Conservation (phyloP, 805 yeast genomes). For the Teunomyces gatunensis region DNA sequence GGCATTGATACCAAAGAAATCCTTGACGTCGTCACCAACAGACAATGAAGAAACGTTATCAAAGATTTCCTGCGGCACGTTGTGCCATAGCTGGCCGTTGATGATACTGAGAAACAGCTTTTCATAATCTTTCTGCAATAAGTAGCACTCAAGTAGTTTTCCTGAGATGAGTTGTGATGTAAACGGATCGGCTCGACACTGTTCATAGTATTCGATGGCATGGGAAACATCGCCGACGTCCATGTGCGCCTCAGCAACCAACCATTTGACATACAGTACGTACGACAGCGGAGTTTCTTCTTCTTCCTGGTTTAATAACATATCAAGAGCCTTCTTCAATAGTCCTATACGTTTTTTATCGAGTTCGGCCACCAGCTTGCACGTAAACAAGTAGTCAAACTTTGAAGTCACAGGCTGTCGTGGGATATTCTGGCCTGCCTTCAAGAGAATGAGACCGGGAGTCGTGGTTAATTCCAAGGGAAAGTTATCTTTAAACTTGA, state of each 20-base stretch:
- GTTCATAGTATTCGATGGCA: slow-evolving; percentile 21
- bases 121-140: slow-evolving; percentile 21
- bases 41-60: neutral
- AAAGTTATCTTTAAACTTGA: slow-evolving; percentile 17
- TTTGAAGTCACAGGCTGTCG: neutral
- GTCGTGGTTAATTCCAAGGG: slow-evolving; percentile 24
- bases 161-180: slow-evolving; percentile 26
- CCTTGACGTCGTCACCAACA: neutral
- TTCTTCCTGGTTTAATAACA: neutral
- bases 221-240: neutral
- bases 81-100: slow-evolving; percentile 5
- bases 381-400: slow-evolving; percentile 7
- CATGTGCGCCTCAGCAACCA: slow-evolving; percentile 50
- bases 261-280: slow-evolving; percentile 38
- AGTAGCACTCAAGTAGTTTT: slow-evolving; percentile 39
- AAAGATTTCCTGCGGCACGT: neutral
- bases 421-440: slow-evolving; percentile 20
- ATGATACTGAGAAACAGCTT: slow-evolving; percentile 7
- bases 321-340: slow-evolving; percentile 3
- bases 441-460: slow-evolving; percentile 28
- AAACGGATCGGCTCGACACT: slow-evolving; percentile 6
- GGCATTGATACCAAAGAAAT: slow-evolving; percentile 15
- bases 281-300: slow-evolving; percentile 1
- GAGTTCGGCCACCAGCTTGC: slow-evolving; percentile 5
- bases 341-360: slow-evolving; percentile 4